These are phyloP conservation scores for Boletus huronensis DNA, from an alignment of 768 basidiomycete species.

Conservation along the genomic window DNA sequence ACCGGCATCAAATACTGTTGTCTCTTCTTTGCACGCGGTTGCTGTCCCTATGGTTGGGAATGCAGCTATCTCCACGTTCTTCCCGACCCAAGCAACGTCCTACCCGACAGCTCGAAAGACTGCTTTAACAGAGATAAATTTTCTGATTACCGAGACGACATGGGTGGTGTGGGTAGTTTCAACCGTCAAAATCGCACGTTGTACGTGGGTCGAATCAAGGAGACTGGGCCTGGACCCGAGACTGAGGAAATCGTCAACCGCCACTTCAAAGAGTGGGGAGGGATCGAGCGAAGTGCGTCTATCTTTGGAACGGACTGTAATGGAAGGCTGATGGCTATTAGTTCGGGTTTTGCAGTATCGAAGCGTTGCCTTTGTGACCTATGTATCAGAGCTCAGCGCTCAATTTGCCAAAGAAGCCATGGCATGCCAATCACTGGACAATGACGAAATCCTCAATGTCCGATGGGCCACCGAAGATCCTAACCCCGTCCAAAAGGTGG, in stretches of 20 bases:
- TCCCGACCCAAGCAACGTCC: slow-evolving; percentile 60
- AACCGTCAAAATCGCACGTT: slow-evolving; percentile 90
- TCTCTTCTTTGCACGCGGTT: slow-evolving; percentile 93
- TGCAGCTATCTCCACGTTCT: slow-evolving; percentile 94
- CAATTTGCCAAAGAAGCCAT: slow-evolving; percentile 99
- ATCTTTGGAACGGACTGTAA: not conserved
- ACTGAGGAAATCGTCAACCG: slow-evolving; percentile 87
- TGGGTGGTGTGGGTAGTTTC: slow-evolving; percentile 99
- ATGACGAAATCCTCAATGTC: slow-evolving; percentile 96
- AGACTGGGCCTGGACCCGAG: slow-evolving; percentile 83
- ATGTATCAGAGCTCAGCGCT: slow-evolving; percentile 77
- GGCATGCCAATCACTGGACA: slow-evolving; percentile 97
- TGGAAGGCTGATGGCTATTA: slow-evolving; percentile 24
- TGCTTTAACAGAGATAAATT: slow-evolving; percentile 98
- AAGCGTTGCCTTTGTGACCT: slow-evolving; percentile 96
- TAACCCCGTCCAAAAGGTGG: slow-evolving; percentile 85
- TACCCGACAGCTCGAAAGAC: slow-evolving; percentile 93
- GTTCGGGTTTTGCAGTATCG: slow-evolving; percentile 92
- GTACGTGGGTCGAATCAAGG: slow-evolving; percentile 92
- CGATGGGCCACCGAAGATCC: slow-evolving; percentile 99
- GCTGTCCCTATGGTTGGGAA: slow-evolving; percentile 98
- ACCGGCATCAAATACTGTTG: slow-evolving; percentile 92
- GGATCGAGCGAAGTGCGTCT: slow-evolving; percentile 82
- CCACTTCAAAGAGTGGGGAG: slow-evolving; percentile 96
- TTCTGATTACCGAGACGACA: slow-evolving; percentile 95